Evolutionary conservation across 2,329 filamentous ascomycete genomes (phyloP).

Genomic region (Graphilbum sp.): DNA sequence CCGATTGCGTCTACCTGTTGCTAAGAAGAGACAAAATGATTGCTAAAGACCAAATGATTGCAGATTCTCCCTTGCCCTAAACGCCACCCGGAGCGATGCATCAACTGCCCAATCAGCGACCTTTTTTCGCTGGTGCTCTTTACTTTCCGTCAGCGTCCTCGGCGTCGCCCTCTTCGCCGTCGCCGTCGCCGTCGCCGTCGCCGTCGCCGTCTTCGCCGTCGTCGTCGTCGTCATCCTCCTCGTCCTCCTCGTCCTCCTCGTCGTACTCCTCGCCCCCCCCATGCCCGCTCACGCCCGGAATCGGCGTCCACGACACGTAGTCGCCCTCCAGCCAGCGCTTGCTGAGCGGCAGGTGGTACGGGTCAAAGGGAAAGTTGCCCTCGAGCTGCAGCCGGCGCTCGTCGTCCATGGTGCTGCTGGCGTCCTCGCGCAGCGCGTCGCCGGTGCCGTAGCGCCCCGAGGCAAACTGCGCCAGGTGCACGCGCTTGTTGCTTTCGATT

Average conservation of each 20-base stretch:
- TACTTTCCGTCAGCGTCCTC: too few relatives aligned
- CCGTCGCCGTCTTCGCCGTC: not conserved
- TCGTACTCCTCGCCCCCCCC: conserved; percentile 34
- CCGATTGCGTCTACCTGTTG: too few relatives aligned
- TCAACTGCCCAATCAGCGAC: too few relatives aligned
- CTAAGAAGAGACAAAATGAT: too few relatives aligned
- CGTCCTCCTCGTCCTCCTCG: conserved; percentile 24
- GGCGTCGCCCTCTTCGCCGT: too few relatives aligned
- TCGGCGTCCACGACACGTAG: conserved; percentile 65
- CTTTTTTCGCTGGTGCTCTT: too few relatives aligned
- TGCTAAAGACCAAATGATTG: too few relatives aligned
- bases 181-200: too few relatives aligned
- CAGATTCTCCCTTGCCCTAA: too few relatives aligned
- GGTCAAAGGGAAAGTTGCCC: conserved; percentile 94
- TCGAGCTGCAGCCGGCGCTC: conserved; percentile 77
- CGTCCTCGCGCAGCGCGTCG: conserved; percentile 29
- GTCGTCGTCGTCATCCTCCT: conserved; percentile 17
- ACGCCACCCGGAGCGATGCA: too few relatives aligned
- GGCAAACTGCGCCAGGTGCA: conserved; percentile 59
- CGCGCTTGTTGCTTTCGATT: conserved; percentile 81
- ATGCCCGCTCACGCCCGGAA: conserved; percentile 50
- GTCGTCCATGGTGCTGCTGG: conserved; percentile 37
- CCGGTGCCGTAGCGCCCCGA: conserved; percentile 38
- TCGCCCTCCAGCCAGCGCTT: conserved; percentile 75
- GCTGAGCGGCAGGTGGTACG: conserved; percentile 78